phyloP scores from a whole-genome alignment of 306 rosid species.

The Macrotyloma uniflorum region DNA sequence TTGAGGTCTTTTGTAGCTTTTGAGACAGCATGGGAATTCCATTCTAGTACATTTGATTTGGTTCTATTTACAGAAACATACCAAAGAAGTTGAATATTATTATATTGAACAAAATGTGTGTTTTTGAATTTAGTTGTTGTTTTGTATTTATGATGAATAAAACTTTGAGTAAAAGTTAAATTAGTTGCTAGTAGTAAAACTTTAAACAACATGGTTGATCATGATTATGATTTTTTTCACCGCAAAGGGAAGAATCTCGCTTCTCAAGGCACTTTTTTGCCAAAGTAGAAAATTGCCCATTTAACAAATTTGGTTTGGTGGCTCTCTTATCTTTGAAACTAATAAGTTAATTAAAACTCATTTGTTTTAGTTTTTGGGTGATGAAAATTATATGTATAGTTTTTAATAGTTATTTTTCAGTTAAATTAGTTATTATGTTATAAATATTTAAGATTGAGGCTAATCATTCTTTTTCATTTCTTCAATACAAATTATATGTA shows the following conservation, averaged over 20 bases:
- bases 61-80: conserved; percentile 38
- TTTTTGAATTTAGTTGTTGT: not conserved
- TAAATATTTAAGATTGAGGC: not conserved
- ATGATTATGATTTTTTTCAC: conserved; percentile 3
- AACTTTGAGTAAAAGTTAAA: conserved; percentile 12
- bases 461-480: not conserved
- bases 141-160: not conserved
- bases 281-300: not conserved
- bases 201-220: not conserved
- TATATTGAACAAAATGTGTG: not conserved
- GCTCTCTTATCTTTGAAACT: not conserved
- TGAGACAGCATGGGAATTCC: conserved; percentile 46
- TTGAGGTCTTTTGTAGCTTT: conserved; percentile 68
- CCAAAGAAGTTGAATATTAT: not conserved
- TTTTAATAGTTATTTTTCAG: not conserved
- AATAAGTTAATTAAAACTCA: not conserved
- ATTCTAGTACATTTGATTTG: conserved; percentile 31
- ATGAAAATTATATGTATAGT: not conserved
- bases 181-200: not conserved
- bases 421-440: not conserved
- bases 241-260: not conserved
- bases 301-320: not conserved
- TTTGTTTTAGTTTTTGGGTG: not conserved
- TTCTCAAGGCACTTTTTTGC: not conserved
- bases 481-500: not conserved